Percentiles rank a stretch among this genome's conserved stretches.
phyloP scores from a whole-genome alignment of 805 yeast genomes.

The Metschnikowia kunwiensis region DNA sequence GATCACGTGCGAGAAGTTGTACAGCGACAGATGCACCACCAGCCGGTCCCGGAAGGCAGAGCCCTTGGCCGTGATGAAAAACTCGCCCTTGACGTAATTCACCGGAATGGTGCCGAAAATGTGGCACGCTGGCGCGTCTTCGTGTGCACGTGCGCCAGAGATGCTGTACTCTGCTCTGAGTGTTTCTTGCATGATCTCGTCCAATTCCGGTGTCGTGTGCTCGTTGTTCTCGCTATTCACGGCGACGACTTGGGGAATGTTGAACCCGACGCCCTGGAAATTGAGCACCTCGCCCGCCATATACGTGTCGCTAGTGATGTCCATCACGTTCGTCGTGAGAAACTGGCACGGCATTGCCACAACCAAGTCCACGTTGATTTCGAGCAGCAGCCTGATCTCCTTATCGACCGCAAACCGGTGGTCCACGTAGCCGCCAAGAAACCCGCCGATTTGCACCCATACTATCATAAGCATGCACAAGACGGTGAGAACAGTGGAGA shows the following conservation, averaged over 20 bases:
- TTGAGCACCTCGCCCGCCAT: slow-evolving; percentile 74
- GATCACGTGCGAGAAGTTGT: slow-evolving; percentile 82
- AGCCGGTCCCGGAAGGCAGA: slow-evolving; percentile 54
- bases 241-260: slow-evolving; percentile 48
- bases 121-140: slow-evolving; percentile 78
- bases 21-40: slow-evolving; percentile 43
- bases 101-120: slow-evolving; percentile 81
- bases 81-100: slow-evolving; percentile 79
- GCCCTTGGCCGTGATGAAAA: slow-evolving; percentile 80
- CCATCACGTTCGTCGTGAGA: slow-evolving; percentile 72
- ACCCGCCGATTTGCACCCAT: slow-evolving; percentile 84
- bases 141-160: slow-evolving; percentile 40
- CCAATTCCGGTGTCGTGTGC: slow-evolving; percentile 60
- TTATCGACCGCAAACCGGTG: slow-evolving; percentile 76
- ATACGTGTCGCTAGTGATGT: slow-evolving; percentile 71
- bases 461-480: slow-evolving; percentile 61
- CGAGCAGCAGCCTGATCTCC: slow-evolving; percentile 52
- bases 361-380: slow-evolving; percentile 73
- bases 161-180: slow-evolving; percentile 60
- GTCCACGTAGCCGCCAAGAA: slow-evolving; percentile 75
- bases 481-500: slow-evolving; percentile 63
- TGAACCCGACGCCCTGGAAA: slow-evolving; percentile 61
- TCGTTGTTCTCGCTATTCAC: slow-evolving; percentile 45
- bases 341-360: slow-evolving; percentile 82
- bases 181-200: slow-evolving; percentile 62